Base-by-base conservation (phyloP, 164 flowering plant genomes). In the Platanus orientalis region DNA sequence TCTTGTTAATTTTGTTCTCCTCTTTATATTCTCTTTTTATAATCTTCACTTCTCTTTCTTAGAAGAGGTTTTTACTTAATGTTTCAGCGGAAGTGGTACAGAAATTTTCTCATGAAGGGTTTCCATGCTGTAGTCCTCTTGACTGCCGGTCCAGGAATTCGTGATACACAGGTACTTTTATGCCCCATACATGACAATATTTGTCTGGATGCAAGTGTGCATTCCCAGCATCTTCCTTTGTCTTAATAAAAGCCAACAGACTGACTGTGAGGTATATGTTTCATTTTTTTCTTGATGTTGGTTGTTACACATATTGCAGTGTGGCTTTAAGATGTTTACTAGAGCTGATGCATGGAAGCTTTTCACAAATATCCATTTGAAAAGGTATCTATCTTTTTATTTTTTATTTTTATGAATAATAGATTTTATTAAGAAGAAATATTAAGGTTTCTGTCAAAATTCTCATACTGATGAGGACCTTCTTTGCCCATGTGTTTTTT, bases 271-370 rank as follows among this genome's bases (percentile, higher is more conserved):
- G 59, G 27, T 11, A 34, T 36, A 28, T 54, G 29, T 20, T 17
- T 19, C 29, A 47, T 49, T 9, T 48, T 49, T 61, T 64, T 21
- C 56, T 58, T 71, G 60, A 58, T 63, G 4, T 65, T 57, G 34
- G 42, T 47, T 40, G 34, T 19, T 71, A 27, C 45, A 40, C 73
- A 26, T n/a, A 42, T 68, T 61, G 29, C 89, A 95, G 97, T 95
- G 97, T 79, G 99, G 99, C 56, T 95, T 92, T 69, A 95, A 95
- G 89, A 92, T 95, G 99, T 91, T 91, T 69, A 88, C 99, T 10
- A 85, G 97, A 71, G 88, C 96, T 70, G 97, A 97, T 57, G 97
- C 92, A 13, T 74, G 84, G 74, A 89, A 84, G 77, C 92, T 95
- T 71, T 95, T 95, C 74, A 73, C 88, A 39, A 95, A 92, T 64